These are phyloP conservation scores for Mucor irregularis DNA, from an alignment of 371 early-diverging fungal species.

Conservation along the genomic window DNA sequence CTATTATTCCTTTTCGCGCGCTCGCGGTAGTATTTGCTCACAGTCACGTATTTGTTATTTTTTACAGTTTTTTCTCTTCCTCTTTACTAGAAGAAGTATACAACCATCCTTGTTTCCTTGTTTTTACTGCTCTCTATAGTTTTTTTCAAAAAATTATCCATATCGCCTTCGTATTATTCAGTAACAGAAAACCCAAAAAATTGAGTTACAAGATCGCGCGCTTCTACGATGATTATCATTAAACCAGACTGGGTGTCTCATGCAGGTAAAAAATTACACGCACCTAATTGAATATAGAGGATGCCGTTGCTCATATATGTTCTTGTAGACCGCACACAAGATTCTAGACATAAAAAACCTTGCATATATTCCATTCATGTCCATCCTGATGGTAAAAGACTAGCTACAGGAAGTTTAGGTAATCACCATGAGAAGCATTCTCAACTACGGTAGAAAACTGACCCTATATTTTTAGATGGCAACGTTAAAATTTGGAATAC, in stretches of 20 bases:
- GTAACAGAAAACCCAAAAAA: too few relatives aligned
- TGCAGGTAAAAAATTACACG: constrained; percentile 10
- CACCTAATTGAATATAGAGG: too few relatives aligned
- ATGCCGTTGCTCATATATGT: too few relatives aligned
- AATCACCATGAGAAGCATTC: neutral
- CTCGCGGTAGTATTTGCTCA: too few relatives aligned
- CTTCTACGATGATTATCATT: constrained; percentile 30
- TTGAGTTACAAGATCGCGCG: too few relatives aligned
- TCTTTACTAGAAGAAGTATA: too few relatives aligned
- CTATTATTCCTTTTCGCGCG: too few relatives aligned
- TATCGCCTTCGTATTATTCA: too few relatives aligned
- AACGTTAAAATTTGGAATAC: constrained; percentile 87
- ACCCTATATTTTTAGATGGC: constrained; percentile 69
- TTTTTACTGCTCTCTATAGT: too few relatives aligned
- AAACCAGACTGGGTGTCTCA: constrained; percentile 45
- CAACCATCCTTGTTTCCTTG: constrained; percentile 2
- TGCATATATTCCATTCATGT: constrained; percentile 89
- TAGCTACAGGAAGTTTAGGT: constrained; percentile 91
- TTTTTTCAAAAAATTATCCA: too few relatives aligned
- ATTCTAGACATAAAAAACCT: constrained; percentile 46
- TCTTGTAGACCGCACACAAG: constrained; percentile 9
- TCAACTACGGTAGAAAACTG: neutral
- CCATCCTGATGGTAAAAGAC: constrained; percentile 77
- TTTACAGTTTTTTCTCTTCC: neutral
- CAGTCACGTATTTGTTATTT: constrained; percentile 1